Evolutionary conservation across 2,329 filamentous ascomycete genomes (phyloP), one percentile per base, ranked within the genome.

Genomic region (Coniochaeta pulveracea): DNA sequence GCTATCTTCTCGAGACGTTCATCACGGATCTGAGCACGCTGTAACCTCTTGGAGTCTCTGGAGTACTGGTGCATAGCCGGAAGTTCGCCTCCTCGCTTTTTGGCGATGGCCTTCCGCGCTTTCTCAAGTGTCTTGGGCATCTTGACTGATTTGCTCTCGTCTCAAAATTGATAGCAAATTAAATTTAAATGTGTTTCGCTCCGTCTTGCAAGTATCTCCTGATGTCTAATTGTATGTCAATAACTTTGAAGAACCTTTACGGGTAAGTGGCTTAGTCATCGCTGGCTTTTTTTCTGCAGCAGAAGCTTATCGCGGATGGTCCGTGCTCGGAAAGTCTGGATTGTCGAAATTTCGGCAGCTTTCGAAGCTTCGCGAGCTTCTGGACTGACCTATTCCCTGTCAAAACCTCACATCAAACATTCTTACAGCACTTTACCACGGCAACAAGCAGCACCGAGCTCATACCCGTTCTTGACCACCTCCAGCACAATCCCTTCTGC

Each of bases 41-140:
- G 80, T 41, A 96, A 64, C 33, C 85, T 74, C 49, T 80, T 74
- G 4, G 86, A 83, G 63, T 96, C 85, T 44, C 91, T 72, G 39
- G 86, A 94, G 54, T 85, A 85, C 56, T 86, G 81, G 51, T 96
- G 89, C 15, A 96, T 68, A 10, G 80, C 69, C 19, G 79, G 77
- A 29, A 85, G 69, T 24, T 76, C 75, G 14, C 76, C 76, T 43
- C 76, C 75, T 44, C 81, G 76, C 69, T 95, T 95, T 64, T 93
- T 94, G 21, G 76, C 65, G 43, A 96, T 89, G 43, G 85, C 76
- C 62, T 96, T 96, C 41, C 82, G 75, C 14, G 91, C 82, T 54
- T 95, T 96, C 42, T 75, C 63, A 6, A 95, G 61, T 27, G 79
- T 74, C 51, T 76, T 80, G 10, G 84, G 72, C 86, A 93, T 93